phyloP scores from a whole-genome alignment of 2,329 filamentous ascomycete species.

The Botrytis deweyae region DNA sequence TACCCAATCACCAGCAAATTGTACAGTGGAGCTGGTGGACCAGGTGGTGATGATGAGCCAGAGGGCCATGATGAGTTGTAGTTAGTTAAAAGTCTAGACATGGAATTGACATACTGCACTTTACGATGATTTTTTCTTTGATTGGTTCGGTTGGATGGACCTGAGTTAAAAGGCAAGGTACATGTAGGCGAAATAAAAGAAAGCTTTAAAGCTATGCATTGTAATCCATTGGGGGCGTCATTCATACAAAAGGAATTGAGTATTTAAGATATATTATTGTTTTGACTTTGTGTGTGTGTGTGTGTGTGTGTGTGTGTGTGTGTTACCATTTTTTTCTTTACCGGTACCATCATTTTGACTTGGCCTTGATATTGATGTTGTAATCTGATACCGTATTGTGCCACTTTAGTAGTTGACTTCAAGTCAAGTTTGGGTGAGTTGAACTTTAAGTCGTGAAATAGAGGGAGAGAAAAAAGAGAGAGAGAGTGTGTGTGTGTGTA shows the following conservation, averaged over 20 bases:
- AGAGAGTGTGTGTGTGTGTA: too few relatives aligned
- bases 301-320: not conserved
- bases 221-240: constrained; percentile 18
- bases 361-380: not conserved
- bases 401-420: not conserved
- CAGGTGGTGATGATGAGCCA: constrained; percentile 68
- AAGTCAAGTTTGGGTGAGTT: not conserved
- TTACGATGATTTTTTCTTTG: not conserved
- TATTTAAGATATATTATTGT: not conserved
- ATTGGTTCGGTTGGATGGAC: not conserved
- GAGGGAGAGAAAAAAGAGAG: not conserved
- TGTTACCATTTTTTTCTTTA: not conserved
- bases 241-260: constrained; percentile 7
- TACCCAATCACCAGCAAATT: constrained; percentile 99
- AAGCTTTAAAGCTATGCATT: not conserved
- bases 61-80: constrained; percentile 76
- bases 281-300: not conserved
- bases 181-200: not conserved
- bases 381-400: not conserved
- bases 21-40: constrained; percentile 68
- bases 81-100: constrained; percentile 36
- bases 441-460: not conserved
- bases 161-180: constrained; percentile 5
- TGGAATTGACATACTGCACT: constrained; percentile 9
- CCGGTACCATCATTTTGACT: not conserved